These are phyloP conservation scores for Camellia granthamiana DNA, from an alignment of 148 eudicot genomes.

Conservation along the genomic window DNA sequence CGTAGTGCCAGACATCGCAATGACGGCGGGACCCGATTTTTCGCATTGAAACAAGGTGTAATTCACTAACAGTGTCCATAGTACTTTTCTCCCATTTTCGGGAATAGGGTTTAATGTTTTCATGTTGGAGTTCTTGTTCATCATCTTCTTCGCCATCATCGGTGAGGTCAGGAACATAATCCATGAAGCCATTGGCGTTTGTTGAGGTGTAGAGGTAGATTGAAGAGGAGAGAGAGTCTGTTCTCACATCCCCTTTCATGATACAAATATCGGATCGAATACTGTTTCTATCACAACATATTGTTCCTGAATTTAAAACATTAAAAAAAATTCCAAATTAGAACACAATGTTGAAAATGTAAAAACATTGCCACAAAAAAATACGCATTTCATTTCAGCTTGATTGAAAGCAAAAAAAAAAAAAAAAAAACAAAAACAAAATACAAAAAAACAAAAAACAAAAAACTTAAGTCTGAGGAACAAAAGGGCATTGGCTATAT, in stretches of 20 bases:
- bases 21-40: constrained; percentile 16
- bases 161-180: constrained; percentile 3
- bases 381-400: too few relatives aligned
- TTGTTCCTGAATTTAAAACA: constrained; percentile 52
- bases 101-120: constrained; percentile 78
- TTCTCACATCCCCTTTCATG: constrained; percentile 94
- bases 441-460: not conserved
- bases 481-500: not conserved
- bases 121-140: constrained; percentile 38
- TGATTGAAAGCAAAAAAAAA: not conserved
- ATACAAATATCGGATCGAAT: constrained; percentile 64
- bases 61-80: constrained; percentile 65
- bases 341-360: not conserved
- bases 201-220: constrained; percentile 49
- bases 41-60: constrained; percentile 51
- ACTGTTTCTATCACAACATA: constrained; percentile 86
- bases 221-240: constrained; percentile 58
- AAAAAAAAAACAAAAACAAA: not conserved
- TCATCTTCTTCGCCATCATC: constrained; percentile 22
- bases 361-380: not conserved
- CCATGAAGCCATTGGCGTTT: constrained; percentile 25
- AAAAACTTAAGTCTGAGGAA: not conserved
- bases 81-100: constrained; percentile 78
- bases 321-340: not conserved
- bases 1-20: constrained; percentile 77